A percentile compares a stretch with the other conserved stretches of the same genome.
phyloP scores from a whole-genome alignment of 148 eudicot species.

The Selenicereus undatus region DNA sequence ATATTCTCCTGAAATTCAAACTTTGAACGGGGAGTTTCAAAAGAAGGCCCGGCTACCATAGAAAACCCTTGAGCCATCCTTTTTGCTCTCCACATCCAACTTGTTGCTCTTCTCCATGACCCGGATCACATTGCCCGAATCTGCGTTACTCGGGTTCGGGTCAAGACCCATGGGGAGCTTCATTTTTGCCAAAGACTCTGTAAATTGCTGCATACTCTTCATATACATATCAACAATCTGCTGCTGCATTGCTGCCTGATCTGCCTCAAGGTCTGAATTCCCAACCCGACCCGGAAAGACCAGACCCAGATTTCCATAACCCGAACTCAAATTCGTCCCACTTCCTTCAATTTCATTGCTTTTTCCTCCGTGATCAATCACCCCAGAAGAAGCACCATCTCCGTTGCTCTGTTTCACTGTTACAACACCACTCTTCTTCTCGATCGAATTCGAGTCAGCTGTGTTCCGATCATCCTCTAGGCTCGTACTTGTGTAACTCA shows the following conservation, averaged over 20 bases:
- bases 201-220: slow-evolving; percentile 83
- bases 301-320: slow-evolving; percentile 19
- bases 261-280: slow-evolving; percentile 39
- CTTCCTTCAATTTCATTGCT: slow-evolving; percentile 27
- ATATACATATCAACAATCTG: slow-evolving; percentile 82
- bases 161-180: slow-evolving; percentile 75
- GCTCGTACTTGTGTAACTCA: slow-evolving; percentile 56
- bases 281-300: slow-evolving; percentile 31
- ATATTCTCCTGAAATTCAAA: too few relatives aligned
- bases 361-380: slow-evolving; percentile 19
- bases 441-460: slow-evolving; percentile 35
- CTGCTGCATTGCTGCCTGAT: slow-evolving; percentile 69
- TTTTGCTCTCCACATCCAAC: slow-evolving; percentile 39
- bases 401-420: slow-evolving; percentile 27
- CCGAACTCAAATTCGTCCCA: background rate
- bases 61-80: slow-evolving; percentile 66
- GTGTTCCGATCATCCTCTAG: slow-evolving; percentile 59
- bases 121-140: slow-evolving; percentile 30
- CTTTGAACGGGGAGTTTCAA: slow-evolving; percentile 4
- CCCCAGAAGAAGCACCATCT: background rate
- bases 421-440: background rate
- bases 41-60: slow-evolving; percentile 87
- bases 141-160: slow-evolving; percentile 24
- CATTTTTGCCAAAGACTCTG: slow-evolving; percentile 73
- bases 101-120: slow-evolving; percentile 20